Percentiles rank a stretch among this genome's conserved stretches.
phyloP scores from a whole-genome alignment of 2,329 filamentous ascomycete species.

The Tolypocladium amazonense region DNA sequence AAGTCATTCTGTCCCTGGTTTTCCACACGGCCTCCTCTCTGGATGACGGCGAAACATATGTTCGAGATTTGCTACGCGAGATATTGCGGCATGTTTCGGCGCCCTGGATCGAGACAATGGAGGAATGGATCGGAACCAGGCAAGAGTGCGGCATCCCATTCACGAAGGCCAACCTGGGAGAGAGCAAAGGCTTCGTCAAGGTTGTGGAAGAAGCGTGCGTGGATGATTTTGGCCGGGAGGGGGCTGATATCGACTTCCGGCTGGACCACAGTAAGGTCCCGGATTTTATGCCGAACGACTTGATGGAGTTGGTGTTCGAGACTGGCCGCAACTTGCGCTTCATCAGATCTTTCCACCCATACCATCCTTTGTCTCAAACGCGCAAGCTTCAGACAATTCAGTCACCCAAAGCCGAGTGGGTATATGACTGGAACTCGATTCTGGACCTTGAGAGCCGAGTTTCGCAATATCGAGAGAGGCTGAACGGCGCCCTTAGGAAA shows the following conservation, averaged over 20 bases:
- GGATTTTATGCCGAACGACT: constrained; percentile 58
- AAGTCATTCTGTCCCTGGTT: constrained; percentile 49
- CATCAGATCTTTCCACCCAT: constrained; percentile 57
- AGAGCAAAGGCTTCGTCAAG: constrained; percentile 48
- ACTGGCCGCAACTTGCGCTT: constrained; percentile 68
- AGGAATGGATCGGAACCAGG: constrained; percentile 65
- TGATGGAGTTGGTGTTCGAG: constrained; percentile 66
- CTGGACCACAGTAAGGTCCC: constrained; percentile 59
- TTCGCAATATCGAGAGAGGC: constrained; percentile 18
- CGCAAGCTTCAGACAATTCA: constrained; percentile 32
- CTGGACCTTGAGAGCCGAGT: constrained; percentile 52
- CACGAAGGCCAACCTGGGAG: constrained; percentile 32
- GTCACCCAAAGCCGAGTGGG: constrained; percentile 54
- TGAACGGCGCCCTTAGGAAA: constrained; percentile 14
- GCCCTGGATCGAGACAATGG: constrained; percentile 57
- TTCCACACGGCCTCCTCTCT: constrained; percentile 52
- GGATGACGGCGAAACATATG: constrained; percentile 50
- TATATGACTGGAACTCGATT: constrained; percentile 62
- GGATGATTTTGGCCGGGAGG: constrained; percentile 49
- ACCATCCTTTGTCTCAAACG: constrained; percentile 55
- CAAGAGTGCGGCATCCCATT: constrained; percentile 44
- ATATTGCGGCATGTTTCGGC: constrained; percentile 51
- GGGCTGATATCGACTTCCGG: constrained; percentile 48
- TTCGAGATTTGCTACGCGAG: constrained; percentile 56
- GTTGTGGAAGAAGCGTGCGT: constrained; percentile 42